Evolutionary conservation across 176 grass and related monocot species (phyloP).

Genomic region (Eragrostis curvula): DNA sequence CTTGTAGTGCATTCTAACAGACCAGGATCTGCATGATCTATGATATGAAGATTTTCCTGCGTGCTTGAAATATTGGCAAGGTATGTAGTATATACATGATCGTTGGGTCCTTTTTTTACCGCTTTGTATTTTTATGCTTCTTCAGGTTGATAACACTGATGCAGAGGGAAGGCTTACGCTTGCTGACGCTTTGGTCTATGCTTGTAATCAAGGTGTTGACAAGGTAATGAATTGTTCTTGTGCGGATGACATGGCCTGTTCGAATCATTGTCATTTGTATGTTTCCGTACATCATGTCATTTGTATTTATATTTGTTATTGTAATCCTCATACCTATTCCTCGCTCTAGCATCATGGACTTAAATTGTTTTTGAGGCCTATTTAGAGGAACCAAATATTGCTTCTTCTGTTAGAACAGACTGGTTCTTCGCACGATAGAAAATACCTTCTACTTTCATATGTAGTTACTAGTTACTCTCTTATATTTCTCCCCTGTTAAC

Average conservation of each 20-base stretch:
- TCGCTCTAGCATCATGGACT: neutral
- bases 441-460: too few species aligned
- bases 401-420: neutral
- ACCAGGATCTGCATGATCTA: neutral
- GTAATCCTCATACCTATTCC: neutral
- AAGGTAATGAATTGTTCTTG: conserved; percentile 62
- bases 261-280: neutral
- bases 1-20: neutral
- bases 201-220: conserved; percentile 93
- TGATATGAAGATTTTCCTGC: too few species aligned
- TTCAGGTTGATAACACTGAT: conserved; percentile 98
- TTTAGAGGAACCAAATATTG: neutral
- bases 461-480: too few species aligned
- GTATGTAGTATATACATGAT: too few species aligned
- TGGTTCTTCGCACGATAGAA: too few species aligned
- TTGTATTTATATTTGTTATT: neutral
- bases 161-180: conserved; percentile 98
- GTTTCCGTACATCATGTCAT: neutral
- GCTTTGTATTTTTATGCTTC: neutral
- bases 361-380: neutral
- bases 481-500: neutral
- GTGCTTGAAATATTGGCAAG: too few species aligned
- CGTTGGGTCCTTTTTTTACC: too few species aligned
- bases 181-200: conserved; percentile 92
- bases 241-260: neutral